These are phyloP conservation scores for Turritis glabra DNA, from an alignment of 345 rosid genomes.

Conservation along the genomic window DNA sequence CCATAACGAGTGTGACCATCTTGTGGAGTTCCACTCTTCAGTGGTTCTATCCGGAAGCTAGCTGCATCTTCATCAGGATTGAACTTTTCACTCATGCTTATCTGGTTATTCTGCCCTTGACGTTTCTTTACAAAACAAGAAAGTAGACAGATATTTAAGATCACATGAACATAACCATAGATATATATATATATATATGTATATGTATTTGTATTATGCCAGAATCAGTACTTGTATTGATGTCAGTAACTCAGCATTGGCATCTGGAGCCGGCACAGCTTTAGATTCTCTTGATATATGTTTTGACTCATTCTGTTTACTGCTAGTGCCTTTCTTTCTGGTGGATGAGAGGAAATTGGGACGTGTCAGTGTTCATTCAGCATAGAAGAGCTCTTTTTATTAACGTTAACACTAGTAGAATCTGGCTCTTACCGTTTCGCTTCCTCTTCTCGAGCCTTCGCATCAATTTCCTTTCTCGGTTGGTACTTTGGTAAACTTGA, in stretches of 20 bases:
- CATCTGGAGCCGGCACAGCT: slow-evolving; percentile 52
- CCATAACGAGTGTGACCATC: slow-evolving; percentile 36
- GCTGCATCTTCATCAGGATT: slow-evolving; percentile 46
- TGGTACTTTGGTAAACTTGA: slow-evolving; percentile 66
- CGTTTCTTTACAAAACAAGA: slow-evolving; percentile 48
- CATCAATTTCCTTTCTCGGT: slow-evolving; percentile 66
- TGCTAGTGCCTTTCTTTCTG: slow-evolving; percentile 45
- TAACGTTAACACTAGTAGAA: neutral
- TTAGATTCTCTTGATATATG: slow-evolving; percentile 46
- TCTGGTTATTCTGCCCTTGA: slow-evolving; percentile 46
- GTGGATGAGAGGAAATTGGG: neutral
- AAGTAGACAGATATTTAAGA: neutral
- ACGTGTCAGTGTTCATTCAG: neutral
- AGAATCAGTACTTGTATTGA: slow-evolving; percentile 48
- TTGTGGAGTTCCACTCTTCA: slow-evolving; percentile 40
- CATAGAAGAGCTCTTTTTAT: neutral
- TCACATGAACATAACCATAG: neutral
- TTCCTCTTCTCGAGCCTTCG: slow-evolving; percentile 51
- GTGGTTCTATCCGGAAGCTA: slow-evolving; percentile 42
- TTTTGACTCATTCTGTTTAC: slow-evolving; percentile 47
- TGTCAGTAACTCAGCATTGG: slow-evolving; percentile 47
- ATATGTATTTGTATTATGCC: neutral
- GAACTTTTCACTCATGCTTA: slow-evolving; percentile 33
- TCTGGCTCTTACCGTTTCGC: slow-evolving; percentile 47
- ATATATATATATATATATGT: neutral